These are phyloP conservation scores for Ustilago loliicola DNA, from an alignment of 1,284 basidiomycete genomes.

Conservation along the genomic window DNA sequence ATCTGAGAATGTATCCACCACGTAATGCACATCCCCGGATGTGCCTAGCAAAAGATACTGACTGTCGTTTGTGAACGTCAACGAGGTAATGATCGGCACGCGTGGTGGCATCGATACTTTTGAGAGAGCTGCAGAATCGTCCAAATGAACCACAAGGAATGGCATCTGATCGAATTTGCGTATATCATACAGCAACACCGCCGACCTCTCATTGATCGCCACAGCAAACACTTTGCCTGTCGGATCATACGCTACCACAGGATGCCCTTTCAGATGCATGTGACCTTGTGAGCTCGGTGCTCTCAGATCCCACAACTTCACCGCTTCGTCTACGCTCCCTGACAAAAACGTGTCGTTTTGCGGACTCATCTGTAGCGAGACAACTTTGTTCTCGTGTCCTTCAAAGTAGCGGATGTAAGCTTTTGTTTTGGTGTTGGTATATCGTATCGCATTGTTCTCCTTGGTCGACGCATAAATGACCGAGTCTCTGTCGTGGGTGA, in stretches of 20 bases:
- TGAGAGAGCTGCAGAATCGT: constrained; percentile 70
- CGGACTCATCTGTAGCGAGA: constrained; percentile 91
- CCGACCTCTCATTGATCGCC: constrained; percentile 77
- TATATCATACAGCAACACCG: constrained; percentile 78
- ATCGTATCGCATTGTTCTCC: constrained; percentile 90
- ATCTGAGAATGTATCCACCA: constrained; percentile 71
- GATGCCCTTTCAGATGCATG: constrained; percentile 76
- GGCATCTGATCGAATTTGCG: constrained; percentile 88
- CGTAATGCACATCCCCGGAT: constrained; percentile 89
- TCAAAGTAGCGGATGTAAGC: constrained; percentile 95
- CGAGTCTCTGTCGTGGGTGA: constrained; percentile 88
- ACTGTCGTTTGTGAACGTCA: constrained; percentile 86
- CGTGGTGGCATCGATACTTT: constrained; percentile 75
- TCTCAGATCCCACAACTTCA: constrained; percentile 96
- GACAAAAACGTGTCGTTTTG: constrained; percentile 96
- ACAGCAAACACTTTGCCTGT: constrained; percentile 92
- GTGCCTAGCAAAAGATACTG: constrained; percentile 92
- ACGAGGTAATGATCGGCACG: constrained; percentile 89
- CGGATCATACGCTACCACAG: constrained; percentile 90
- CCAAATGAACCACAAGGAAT: constrained; percentile 84
- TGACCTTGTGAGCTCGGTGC: constrained; percentile 78
- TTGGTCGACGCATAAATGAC: constrained; percentile 95
- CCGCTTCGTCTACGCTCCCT: constrained; percentile 90
- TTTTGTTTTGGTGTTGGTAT: constrained; percentile 95
- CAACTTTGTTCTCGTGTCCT: constrained; percentile 87